Percentiles rank a stretch among this genome's conserved stretches.
Conservation (phyloP, 106 monocot genomes). For the Acorus gramineus region DNA sequence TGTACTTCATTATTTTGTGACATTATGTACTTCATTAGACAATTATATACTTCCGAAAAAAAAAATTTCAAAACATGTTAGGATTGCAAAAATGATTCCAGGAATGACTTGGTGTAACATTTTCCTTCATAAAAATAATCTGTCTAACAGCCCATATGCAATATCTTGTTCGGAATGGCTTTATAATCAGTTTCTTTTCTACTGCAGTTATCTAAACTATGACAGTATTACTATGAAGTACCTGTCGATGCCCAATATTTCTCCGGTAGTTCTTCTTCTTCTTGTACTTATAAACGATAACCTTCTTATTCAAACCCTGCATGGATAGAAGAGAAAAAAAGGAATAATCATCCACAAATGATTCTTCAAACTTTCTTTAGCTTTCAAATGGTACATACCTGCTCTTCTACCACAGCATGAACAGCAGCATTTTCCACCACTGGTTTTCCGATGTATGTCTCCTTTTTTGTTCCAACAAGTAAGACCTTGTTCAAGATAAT, state of each 20-base stretch:
- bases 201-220: no score
- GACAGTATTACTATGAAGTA: constrained; percentile 5
- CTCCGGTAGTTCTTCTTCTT: constrained; percentile 88
- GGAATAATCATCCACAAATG: constrained; percentile 1
- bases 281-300: constrained; percentile 91
- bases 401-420: constrained; percentile 95
- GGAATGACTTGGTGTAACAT: background rate
- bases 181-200: background rate
- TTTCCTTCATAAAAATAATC: background rate
- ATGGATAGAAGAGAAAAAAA: constrained; percentile 4
- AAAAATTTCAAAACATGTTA: background rate
- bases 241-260: constrained; percentile 96
- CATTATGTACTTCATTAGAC: no score
- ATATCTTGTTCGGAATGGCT: background rate
- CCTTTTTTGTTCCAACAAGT: constrained; percentile 68
- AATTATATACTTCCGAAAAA: no score
- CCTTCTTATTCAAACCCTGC: constrained; percentile 79
- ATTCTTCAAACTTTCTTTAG: background rate
- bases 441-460: constrained; percentile 82
- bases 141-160: background rate
- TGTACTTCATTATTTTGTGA: no score
- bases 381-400: constrained; percentile 23
- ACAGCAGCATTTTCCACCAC: constrained; percentile 92
- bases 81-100: background rate
- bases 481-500: constrained; percentile 94